A percentile compares a stretch with the other conserved stretches of the same genome.
These are phyloP conservation scores for Diaporthe vaccinii DNA, from an alignment of 2,329 filamentous ascomycete species.

Conservation along the genomic window DNA sequence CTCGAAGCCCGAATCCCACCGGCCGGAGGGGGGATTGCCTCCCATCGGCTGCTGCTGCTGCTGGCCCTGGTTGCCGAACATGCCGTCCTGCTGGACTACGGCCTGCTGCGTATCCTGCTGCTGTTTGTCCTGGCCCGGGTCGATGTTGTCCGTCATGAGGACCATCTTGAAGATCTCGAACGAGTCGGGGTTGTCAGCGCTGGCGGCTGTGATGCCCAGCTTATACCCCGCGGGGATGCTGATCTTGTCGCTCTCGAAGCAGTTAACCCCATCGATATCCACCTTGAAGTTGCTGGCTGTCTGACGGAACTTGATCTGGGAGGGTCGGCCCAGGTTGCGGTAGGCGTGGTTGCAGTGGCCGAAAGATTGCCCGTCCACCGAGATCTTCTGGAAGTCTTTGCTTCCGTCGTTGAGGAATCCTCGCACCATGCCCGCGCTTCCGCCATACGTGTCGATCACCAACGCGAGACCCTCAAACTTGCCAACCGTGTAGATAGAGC, in stretches of 20 bases:
- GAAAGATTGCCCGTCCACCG: conserved; percentile 88
- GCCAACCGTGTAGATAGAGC: conserved; percentile 86
- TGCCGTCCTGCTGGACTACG: conserved; percentile 39
- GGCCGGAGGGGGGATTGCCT: conserved; percentile 45
- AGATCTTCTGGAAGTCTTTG: conserved; percentile 83
- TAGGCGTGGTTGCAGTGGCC: conserved; percentile 93
- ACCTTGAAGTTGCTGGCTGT: conserved; percentile 78
- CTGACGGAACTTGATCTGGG: conserved; percentile 81
- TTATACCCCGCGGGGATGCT: conserved; percentile 83
- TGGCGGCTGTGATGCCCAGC: conserved; percentile 89
- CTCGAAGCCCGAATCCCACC: conserved; percentile 53
- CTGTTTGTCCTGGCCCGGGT: conserved; percentile 46
- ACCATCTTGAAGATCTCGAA: conserved; percentile 93
- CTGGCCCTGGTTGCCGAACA: conserved; percentile 47
- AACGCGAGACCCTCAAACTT: conserved; percentile 93
- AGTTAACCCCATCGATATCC: conserved; percentile 81
- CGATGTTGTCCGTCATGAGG: conserved; percentile 70
- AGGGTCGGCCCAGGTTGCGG: conserved; percentile 89
- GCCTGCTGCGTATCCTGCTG: conserved; percentile 42
- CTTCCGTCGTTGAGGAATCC: conserved; percentile 95
- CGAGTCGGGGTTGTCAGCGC: conserved; percentile 91
- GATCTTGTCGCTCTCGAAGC: conserved; percentile 88
- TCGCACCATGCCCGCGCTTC: conserved; percentile 82
- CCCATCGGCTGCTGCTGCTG: conserved; percentile 45
- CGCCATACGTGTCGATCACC: conserved; percentile 86